Conservation (phyloP, 139 green algal genomes). For the Tetratostichococcus sp. region DNA sequence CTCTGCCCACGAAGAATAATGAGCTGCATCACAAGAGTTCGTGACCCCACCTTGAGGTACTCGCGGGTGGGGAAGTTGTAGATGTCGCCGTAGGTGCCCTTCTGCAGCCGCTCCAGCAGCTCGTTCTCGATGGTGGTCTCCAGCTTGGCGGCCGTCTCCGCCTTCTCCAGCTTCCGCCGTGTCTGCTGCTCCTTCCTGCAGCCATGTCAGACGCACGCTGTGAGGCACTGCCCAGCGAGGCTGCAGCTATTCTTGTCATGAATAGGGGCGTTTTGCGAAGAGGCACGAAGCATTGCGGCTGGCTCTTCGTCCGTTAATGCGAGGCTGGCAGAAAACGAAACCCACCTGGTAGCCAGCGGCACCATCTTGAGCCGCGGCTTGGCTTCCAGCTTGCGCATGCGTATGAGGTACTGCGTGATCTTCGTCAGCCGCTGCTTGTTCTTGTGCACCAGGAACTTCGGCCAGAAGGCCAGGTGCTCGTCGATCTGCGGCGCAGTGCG, state of each 20-base stretch:
- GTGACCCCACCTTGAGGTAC: slow-evolving; percentile 80
- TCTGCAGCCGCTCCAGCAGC: slow-evolving; percentile 89
- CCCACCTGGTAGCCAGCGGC: slow-evolving; percentile 75
- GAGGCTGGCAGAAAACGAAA: no score
- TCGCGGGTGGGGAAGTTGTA: slow-evolving; percentile 96
- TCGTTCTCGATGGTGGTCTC: slow-evolving; percentile 86
- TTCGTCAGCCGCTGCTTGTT: slow-evolving; percentile 99
- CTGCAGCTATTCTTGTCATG: no score
- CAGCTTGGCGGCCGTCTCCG: slow-evolving; percentile 84
- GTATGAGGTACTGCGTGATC: slow-evolving; percentile 99
- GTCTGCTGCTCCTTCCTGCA: slow-evolving; percentile 6
- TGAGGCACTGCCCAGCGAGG: not conserved
- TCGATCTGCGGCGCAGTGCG: slow-evolving; percentile 73
- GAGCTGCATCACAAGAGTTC: no score
- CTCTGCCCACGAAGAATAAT: no score
- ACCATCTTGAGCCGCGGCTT: slow-evolving; percentile 80
- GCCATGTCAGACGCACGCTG: not conserved
- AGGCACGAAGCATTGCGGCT: no score
- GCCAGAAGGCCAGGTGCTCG: slow-evolving; percentile 85
- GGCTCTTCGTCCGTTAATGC: no score
- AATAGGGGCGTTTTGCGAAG: no score
- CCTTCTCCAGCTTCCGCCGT: slow-evolving; percentile 77
- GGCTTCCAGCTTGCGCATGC: slow-evolving; percentile 84
- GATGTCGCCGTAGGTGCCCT: slow-evolving; percentile 97
- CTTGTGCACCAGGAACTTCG: slow-evolving; percentile 99